Conservation (phyloP, 2,329 filamentous ascomycete species). For the Trichoderma gracile region DNA sequence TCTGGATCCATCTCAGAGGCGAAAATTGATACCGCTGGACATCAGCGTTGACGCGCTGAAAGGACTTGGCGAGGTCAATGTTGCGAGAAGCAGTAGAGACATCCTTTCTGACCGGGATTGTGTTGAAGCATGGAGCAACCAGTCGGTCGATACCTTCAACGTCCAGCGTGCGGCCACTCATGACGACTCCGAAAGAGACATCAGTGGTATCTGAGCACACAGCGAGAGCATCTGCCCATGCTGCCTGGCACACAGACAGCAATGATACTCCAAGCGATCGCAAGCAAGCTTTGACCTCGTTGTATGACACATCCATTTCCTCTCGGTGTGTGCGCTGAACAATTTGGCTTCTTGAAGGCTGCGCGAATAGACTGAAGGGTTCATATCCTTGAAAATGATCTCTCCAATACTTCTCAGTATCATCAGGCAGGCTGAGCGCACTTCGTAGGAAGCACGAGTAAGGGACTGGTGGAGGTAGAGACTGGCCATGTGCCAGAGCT, state of each 20-base stretch:
- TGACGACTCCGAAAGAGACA: slow-evolving; percentile 83
- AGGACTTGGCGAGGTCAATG: slow-evolving; percentile 56
- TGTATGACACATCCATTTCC: slow-evolving; percentile 43
- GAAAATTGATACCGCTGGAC: slow-evolving; percentile 71
- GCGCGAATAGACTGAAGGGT: slow-evolving; percentile 34
- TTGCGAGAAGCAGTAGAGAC: slow-evolving; percentile 52
- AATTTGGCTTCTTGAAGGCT: slow-evolving; percentile 29
- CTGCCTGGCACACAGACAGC: slow-evolving; percentile 67
- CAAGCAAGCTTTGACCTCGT: slow-evolving; percentile 49
- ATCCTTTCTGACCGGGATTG: slow-evolving; percentile 68
- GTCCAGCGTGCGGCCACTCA: slow-evolving; percentile 71
- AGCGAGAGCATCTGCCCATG: slow-evolving; percentile 68
- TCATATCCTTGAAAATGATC: slow-evolving; percentile 54
- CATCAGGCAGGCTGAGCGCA: slow-evolving; percentile 50
- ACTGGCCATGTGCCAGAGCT: slow-evolving; percentile 48
- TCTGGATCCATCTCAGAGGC: slow-evolving; percentile 71
- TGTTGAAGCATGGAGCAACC: slow-evolving; percentile 92
- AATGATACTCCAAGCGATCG: slow-evolving; percentile 61
- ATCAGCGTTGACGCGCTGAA: slow-evolving; percentile 64
- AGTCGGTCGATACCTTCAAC: slow-evolving; percentile 68
- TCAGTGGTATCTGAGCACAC: slow-evolving; percentile 59
- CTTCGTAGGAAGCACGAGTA: slow-evolving; percentile 66
- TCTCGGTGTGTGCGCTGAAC: slow-evolving; percentile 36
- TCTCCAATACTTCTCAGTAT: slow-evolving; percentile 67
- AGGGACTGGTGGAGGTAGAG: slow-evolving; percentile 51